A percentile compares a stretch with the other conserved stretches of the same genome.
Conservation (phyloP, 139 green algal species). For the Parachlorella kessleri region DNA sequence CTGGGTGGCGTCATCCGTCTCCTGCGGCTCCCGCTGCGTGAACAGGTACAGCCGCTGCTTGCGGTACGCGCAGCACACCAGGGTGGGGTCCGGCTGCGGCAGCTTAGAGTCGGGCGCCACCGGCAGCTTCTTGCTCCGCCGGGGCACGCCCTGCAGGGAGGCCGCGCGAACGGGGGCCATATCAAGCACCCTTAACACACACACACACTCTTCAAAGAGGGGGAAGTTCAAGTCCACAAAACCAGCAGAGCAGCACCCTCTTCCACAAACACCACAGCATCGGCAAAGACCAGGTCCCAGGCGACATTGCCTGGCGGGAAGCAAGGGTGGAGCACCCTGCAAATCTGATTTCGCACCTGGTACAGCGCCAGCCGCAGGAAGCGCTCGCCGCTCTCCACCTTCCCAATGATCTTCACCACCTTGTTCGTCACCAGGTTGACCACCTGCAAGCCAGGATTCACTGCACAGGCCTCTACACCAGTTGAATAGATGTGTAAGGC, state of each 20-base stretch:
- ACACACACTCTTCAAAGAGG: not conserved
- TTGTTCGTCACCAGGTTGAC: slow-evolving; percentile 92
- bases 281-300: too few relatives aligned
- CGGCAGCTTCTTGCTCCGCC: slow-evolving; percentile 19
- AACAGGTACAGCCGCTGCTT: slow-evolving; percentile 95
- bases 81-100: slow-evolving; percentile 75
- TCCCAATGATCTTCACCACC: slow-evolving; percentile 79
- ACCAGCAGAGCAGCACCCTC: not conserved
- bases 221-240: not conserved
- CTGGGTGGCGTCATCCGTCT: slow-evolving; percentile 69
- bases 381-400: slow-evolving; percentile 95
- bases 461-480: too few relatives aligned
- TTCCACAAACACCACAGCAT: not conserved
- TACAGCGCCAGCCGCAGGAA: slow-evolving; percentile 93
- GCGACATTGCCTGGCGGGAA: too few relatives aligned
- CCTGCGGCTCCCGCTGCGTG: slow-evolving; percentile 76
- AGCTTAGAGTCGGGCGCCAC: slow-evolving; percentile 24
- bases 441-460: slow-evolving; percentile 49
- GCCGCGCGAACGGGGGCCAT: too few relatives aligned
- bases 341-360: too few relatives aligned
- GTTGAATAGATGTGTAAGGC: too few relatives aligned
- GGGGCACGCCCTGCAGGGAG: slow-evolving; percentile 21
- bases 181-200: too few relatives aligned
- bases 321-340: too few relatives aligned
- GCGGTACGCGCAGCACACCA: slow-evolving; percentile 84